Evolutionary conservation across 1,284 basidiomycete genomes (phyloP), one percentile per base, ranked within the genome.

Genomic region (Bjerkandera adusta): DNA sequence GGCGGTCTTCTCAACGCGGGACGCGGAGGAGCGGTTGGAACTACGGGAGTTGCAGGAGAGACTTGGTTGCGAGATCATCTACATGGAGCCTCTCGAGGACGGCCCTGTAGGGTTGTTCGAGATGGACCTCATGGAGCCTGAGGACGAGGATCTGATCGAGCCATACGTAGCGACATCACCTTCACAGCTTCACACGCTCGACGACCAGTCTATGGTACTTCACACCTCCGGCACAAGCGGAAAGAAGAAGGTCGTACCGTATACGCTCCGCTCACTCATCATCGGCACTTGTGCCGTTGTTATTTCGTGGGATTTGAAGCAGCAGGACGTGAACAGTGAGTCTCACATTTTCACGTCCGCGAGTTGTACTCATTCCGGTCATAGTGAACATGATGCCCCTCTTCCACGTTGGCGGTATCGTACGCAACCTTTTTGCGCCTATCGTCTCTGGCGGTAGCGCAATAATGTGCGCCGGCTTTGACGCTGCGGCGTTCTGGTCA

Each of bases 191-290:
- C 69, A 74, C 45, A 56, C 59, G 2, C 64, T 77, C 16, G 57
- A 69, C 36, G 76, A 79, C 59, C 67, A 72, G 20, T 77, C 79
- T 3, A 67, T 85, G 6, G 75, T 85, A 11, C 65, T 85, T 18
- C 79, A 79, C 52, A 82, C 78, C 8, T 77, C 74, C 27, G 83
- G 83, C 1, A 85, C 82, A n/a, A 85, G 81, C 22, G 82, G 82
- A 3, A 71, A 69, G 57, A 76, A 77, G 56, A 74, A 75, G 64
- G 77, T 78, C 33, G 81, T 84, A 5, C 81, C 80, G 2, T 75
- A 84, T 42, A 74, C 77, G 1, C 75, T 85, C 43, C 68, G 69
- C 13, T 76, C 81, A 35, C 66, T 86, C 32, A 68, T 82, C 45
- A 71, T 80, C 3, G 81, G 82, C 5, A 79, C 81, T 45, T 69